A percentile compares a stretch with the other conserved stretches of the same genome.
Conservation (phyloP, 257 asterid genomes). For the Solanum bulbocastanum region DNA sequence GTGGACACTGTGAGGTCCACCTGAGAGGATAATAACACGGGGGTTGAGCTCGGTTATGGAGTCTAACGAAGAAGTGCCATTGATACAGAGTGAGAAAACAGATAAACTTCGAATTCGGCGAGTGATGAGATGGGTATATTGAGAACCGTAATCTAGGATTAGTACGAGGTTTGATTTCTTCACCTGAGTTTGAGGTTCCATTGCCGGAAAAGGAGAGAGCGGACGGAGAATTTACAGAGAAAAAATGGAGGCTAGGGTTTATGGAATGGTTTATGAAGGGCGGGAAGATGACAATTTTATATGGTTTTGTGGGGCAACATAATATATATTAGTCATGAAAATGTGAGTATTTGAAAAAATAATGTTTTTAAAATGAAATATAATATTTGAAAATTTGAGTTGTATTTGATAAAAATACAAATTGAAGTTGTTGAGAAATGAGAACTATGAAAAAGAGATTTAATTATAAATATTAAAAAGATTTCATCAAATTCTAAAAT, state of each 20-base stretch:
- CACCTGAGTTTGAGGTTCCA: constrained; percentile 38
- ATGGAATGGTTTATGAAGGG: constrained; percentile 18
- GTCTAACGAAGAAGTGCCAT: constrained; percentile 66
- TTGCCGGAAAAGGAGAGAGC: background rate
- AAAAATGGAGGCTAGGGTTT: constrained; percentile 51
- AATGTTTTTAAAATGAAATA: too few species aligned
- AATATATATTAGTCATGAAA: too few species aligned
- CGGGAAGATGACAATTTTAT: constrained; percentile 26
- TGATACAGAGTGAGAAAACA: constrained; percentile 73
- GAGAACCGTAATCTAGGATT: constrained; percentile 80
- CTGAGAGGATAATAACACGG: constrained; percentile 73
- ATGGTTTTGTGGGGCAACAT: background rate
- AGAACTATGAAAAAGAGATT: too few species aligned
- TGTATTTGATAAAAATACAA: too few species aligned
- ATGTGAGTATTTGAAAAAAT: too few species aligned
- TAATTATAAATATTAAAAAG: too few species aligned
- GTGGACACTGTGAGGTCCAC: constrained; percentile 96
- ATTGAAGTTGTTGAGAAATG: too few species aligned
- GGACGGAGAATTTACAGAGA: background rate
- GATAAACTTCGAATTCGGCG: constrained; percentile 80
- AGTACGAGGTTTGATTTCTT: constrained; percentile 50
- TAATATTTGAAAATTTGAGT: too few species aligned
- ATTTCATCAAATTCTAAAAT: too few species aligned
- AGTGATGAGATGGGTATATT: constrained; percentile 93
- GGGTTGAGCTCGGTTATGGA: constrained; percentile 56